Percentiles rank a stretch among this genome's conserved stretches.
These are phyloP conservation scores for Boletellus emodensis DNA, from an alignment of 768 basidiomycete genomes.

Conservation along the genomic window DNA sequence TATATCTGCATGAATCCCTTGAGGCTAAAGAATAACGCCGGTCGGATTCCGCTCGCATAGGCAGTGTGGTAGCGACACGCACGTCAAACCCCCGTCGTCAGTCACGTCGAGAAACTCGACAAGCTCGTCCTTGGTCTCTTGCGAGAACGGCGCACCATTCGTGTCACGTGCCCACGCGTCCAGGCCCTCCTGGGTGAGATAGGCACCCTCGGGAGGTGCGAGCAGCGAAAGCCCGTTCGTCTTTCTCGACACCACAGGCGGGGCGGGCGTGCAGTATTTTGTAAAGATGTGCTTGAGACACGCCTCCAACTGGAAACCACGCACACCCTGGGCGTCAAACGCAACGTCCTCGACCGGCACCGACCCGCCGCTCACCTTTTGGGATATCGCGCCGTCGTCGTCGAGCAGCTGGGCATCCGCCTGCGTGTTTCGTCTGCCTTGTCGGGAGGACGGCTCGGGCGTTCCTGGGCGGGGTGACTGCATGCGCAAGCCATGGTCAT, in stretches of 20 bases:
- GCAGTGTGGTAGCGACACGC: slow-evolving; percentile 25
- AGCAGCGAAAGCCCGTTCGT: slow-evolving; percentile 33
- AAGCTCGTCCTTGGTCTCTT: slow-evolving; percentile 75
- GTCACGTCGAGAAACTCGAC: slow-evolving; percentile 72
- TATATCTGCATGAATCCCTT: slow-evolving; percentile 82
- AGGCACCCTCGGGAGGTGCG: slow-evolving; percentile 50
- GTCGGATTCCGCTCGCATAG: background rate
- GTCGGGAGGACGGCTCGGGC: slow-evolving; percentile 57
- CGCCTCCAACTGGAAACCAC: slow-evolving; percentile 48
- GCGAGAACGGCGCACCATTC: slow-evolving; percentile 75
- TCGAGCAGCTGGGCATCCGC: slow-evolving; percentile 59
- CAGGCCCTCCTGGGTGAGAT: slow-evolving; percentile 54
- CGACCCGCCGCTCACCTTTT: slow-evolving; percentile 42
- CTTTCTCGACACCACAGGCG: slow-evolving; percentile 16
- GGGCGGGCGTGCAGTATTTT: slow-evolving; percentile 62
- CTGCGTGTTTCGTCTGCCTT: slow-evolving; percentile 52
- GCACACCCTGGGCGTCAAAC: background rate
- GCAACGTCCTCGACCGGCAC: background rate
- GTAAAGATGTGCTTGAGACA: slow-evolving; percentile 76
- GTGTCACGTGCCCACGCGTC: slow-evolving; percentile 78
- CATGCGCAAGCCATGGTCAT: slow-evolving; percentile 22
- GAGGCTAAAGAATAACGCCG: slow-evolving; percentile 41
- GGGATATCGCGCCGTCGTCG: slow-evolving; percentile 64
- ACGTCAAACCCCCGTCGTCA: slow-evolving; percentile 72
- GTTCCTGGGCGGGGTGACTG: slow-evolving; percentile 55